phyloP scores from a whole-genome alignment of 179 eudicot species.

The Heliamphora pulchella region DNA sequence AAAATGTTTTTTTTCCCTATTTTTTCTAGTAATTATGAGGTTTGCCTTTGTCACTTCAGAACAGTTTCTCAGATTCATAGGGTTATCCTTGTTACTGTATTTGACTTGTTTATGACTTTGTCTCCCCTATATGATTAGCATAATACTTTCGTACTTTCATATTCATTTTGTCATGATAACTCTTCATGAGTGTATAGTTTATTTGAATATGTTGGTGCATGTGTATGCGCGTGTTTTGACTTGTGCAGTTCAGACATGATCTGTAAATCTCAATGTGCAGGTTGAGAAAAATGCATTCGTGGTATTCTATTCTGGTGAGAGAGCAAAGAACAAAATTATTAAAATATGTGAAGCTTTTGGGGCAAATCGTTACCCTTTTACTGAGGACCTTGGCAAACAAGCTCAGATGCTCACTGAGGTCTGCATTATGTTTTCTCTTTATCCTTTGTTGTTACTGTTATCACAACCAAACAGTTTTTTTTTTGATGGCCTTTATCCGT shows the following conservation, averaged over 20 bases:
- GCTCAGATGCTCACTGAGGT: slow-evolving; percentile 67
- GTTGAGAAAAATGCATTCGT: slow-evolving; percentile 78
- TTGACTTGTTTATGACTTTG: neutral
- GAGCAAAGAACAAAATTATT: slow-evolving; percentile 59
- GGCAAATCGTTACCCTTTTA: slow-evolving; percentile 80
- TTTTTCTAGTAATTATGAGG: neutral
- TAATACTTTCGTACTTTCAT: neutral
- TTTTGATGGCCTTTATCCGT: neutral
- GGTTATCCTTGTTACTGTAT: neutral
- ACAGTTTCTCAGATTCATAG: neutral
- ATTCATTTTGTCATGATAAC: neutral
- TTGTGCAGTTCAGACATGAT: slow-evolving; percentile 13
- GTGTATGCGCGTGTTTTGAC: neutral
- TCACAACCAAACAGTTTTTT: neutral
- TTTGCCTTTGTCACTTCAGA: neutral
- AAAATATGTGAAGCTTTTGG: slow-evolving; percentile 89
- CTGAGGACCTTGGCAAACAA: slow-evolving; percentile 73
- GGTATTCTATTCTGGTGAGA: slow-evolving; percentile 78
- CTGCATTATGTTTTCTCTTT: slow-evolving; percentile 8
- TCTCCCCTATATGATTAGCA: neutral
- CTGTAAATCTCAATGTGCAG: slow-evolving; percentile 24
- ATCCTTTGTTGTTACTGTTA: neutral
- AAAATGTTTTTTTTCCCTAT: neutral
- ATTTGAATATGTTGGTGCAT: neutral
- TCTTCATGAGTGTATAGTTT: neutral